Percentiles rank a stretch among this genome's conserved stretches.
Evolutionary conservation across 768 basidiomycete species (phyloP).

Genomic region (Mycena belliarum): DNA sequence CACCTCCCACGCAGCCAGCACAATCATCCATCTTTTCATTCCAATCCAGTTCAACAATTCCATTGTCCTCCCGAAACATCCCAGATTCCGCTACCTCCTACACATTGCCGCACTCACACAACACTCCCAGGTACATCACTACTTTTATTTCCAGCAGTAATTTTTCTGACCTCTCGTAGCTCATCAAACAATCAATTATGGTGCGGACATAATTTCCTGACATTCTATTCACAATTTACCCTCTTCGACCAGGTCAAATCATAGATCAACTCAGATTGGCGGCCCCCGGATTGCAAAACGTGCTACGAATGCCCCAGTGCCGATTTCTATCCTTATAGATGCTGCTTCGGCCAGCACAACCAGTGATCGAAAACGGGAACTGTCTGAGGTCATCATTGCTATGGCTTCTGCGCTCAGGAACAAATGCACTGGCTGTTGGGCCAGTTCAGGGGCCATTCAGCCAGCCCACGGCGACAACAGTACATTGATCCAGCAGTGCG

Average conservation of each 20-base stretch:
- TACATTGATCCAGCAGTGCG: background rate
- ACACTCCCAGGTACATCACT: background rate
- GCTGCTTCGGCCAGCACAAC: background rate
- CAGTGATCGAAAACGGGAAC: background rate
- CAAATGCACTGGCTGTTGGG: background rate
- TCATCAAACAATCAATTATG: no score
- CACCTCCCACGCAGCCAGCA: no score
- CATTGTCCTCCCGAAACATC: background rate
- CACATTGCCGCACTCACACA: background rate
- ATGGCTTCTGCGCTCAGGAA: background rate
- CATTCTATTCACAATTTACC: no score
- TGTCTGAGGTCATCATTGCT: background rate
- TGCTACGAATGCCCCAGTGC: background rate
- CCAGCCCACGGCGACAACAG: background rate
- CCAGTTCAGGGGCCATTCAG: background rate
- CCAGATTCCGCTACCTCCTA: background rate
- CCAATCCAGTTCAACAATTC: no score
- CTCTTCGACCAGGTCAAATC: no score
- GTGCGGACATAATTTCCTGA: no score
- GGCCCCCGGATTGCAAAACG: no score
- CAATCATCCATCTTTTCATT: background rate
- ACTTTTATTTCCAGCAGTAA: background rate
- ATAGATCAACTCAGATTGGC: no score
- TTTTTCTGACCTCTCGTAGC: background rate
- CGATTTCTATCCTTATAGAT: background rate